phyloP scores from a whole-genome alignment of 2,329 filamentous ascomycete species.

The Apiospora saccharicola region DNA sequence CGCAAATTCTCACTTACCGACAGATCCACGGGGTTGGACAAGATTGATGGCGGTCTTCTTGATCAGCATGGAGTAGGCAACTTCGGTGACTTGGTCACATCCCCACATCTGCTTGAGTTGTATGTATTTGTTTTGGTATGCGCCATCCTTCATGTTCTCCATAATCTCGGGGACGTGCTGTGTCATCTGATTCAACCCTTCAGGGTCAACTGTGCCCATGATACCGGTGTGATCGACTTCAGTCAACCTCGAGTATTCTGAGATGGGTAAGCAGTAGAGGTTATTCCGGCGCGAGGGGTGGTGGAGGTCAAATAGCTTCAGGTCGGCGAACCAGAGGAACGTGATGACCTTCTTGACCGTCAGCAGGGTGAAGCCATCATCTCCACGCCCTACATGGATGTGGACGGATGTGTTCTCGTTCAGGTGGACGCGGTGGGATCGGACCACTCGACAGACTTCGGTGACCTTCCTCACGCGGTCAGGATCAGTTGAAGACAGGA shows the following conservation, averaged over 20 bases:
- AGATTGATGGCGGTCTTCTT: not conserved
- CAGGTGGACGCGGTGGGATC: conserved; percentile 32
- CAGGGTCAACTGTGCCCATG: not conserved
- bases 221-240: not conserved
- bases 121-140: not conserved
- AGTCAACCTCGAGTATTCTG: not conserved
- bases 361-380: conserved; percentile 37
- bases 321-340: conserved; percentile 35
- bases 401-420: conserved; percentile 36
- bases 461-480: conserved; percentile 28
- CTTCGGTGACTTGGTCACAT: not conserved
- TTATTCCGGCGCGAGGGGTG: conserved; percentile 35
- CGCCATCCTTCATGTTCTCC: not conserved
- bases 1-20: not conserved
- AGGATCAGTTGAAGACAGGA: conserved; percentile 31
- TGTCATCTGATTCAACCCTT: not conserved
- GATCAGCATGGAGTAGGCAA: not conserved
- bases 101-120: conserved; percentile 16
- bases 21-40: not conserved
- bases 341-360: conserved; percentile 37
- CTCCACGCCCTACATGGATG: conserved; percentile 38
- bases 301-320: conserved; percentile 33
- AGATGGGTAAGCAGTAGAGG: conserved; percentile 23
- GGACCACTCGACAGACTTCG: conserved; percentile 33
- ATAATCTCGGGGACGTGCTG: not conserved